Evolutionary conservation across 1,139 yeast species (phyloP).

Genomic region (Schwanniomyces etchellsii): DNA sequence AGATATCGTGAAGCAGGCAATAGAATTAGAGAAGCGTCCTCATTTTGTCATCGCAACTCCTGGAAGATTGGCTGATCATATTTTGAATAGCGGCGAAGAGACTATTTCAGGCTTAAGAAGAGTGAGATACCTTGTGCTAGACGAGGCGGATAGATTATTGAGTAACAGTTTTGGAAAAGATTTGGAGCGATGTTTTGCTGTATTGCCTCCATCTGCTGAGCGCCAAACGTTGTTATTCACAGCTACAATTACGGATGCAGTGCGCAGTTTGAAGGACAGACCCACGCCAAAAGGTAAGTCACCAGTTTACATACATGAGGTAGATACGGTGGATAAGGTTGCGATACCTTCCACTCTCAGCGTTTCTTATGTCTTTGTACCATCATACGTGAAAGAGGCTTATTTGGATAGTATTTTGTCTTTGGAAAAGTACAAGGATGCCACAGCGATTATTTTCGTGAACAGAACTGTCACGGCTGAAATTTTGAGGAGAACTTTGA

Average conservation of each 20-base stretch:
- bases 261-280: constrained; percentile 68
- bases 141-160: constrained; percentile 91
- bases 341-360: constrained; percentile 75
- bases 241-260: constrained; percentile 94
- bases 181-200: constrained; percentile 62
- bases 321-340: constrained; percentile 63
- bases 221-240: constrained; percentile 90
- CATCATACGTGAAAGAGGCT: constrained; percentile 88
- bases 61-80: constrained; percentile 92
- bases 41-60: constrained; percentile 97
- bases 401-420: constrained; percentile 67
- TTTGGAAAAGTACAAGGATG: constrained; percentile 54
- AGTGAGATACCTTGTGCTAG: constrained; percentile 77
- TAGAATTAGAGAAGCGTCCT: constrained; percentile 75
- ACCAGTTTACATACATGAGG: constrained; percentile 74
- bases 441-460: constrained; percentile 81
- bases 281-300: constrained; percentile 58
- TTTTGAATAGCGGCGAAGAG: constrained; percentile 83
- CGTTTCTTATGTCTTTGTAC: constrained; percentile 54
- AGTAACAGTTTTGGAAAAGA: constrained; percentile 82
- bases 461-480: constrained; percentile 91
- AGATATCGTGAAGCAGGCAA: constrained; percentile 81
- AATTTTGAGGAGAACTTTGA: constrained; percentile 67
- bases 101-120: constrained; percentile 74
- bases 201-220: constrained; percentile 62